A percentile compares a stretch with the other conserved stretches of the same genome.
Conservation (phyloP, 164 flowering plant species). For the Tinospora cordifolia region DNA sequence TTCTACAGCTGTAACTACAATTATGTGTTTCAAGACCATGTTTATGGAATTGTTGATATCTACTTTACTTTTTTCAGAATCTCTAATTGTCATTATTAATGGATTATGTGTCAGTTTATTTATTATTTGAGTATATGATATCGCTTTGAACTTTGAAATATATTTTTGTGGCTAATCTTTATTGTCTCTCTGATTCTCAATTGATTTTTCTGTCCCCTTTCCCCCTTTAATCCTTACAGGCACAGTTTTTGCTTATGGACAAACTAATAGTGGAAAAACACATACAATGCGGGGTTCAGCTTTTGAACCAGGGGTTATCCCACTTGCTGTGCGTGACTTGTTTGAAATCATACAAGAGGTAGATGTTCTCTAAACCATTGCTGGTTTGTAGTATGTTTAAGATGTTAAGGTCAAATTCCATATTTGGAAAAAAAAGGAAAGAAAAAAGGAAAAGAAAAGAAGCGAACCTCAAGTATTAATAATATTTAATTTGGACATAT, state of each 20-base stretch:
- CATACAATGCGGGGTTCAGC: conserved; percentile 88
- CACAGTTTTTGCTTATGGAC: conserved; percentile 97
- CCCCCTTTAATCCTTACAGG: conserved; percentile 29
- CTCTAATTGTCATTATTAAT: not conserved
- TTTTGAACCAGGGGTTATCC: conserved; percentile 83
- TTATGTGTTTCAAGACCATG: not conserved
- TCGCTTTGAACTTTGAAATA: not conserved
- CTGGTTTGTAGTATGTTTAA: too few relatives aligned
- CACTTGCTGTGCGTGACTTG: conserved; percentile 71
- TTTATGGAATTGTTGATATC: not conserved
- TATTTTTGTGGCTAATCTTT: not conserved
- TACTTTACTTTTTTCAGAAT: not conserved
- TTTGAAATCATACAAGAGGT: conserved; percentile 70
- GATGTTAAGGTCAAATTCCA: too few relatives aligned
- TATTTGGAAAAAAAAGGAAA: too few relatives aligned
- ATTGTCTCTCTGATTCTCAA: not conserved
- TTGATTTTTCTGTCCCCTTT: not conserved
- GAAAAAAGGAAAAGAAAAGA: too few relatives aligned
- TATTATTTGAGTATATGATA: not conserved
- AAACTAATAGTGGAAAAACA: conserved; percentile 95
- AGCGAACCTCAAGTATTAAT: too few relatives aligned
- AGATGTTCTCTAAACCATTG: not conserved
- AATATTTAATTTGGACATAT: too few relatives aligned
- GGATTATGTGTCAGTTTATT: not conserved
- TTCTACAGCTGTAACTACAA: not conserved